phyloP scores from a whole-genome alignment of 2,329 filamentous ascomycete genomes.

The Podosphaera xanthii region DNA sequence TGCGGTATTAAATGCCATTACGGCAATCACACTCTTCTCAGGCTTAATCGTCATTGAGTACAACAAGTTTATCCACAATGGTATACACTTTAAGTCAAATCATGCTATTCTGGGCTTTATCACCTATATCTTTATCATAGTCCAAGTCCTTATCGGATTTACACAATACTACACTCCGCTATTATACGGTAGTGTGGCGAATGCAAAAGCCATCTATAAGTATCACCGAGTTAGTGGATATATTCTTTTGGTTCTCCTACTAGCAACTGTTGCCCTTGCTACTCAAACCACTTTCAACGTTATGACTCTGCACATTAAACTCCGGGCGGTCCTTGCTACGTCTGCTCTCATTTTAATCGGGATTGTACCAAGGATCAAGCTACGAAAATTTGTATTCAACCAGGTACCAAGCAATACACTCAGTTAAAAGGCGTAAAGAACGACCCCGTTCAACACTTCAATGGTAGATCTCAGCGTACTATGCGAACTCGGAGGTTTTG shows the following conservation, averaged over 20 bases:
- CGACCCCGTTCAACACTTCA: too few relatives aligned
- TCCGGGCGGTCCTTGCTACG: slow-evolving; percentile 53
- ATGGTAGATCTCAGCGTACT: too few relatives aligned
- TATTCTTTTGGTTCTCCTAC: slow-evolving; percentile 40
- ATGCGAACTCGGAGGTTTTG: too few relatives aligned
- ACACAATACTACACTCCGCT: slow-evolving; percentile 57
- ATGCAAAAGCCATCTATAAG: slow-evolving; percentile 70
- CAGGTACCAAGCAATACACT: too few relatives aligned
- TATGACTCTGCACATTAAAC: slow-evolving; percentile 43
- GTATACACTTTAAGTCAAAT: slow-evolving; percentile 52
- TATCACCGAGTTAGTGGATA: slow-evolving; percentile 71
- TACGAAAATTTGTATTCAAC: slow-evolving; percentile 49
- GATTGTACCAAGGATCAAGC: slow-evolving; percentile 55
- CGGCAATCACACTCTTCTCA: slow-evolving; percentile 27
- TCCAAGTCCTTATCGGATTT: slow-evolving; percentile 61
- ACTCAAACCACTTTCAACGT: slow-evolving; percentile 55
- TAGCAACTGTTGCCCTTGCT: slow-evolving; percentile 53
- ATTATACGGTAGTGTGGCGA: slow-evolving; percentile 56
- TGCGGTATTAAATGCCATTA: slow-evolving; percentile 41
- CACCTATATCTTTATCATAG: slow-evolving; percentile 43
- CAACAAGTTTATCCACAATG: slow-evolving; percentile 53
- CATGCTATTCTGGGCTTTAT: slow-evolving; percentile 69
- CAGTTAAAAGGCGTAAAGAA: too few relatives aligned
- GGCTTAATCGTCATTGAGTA: slow-evolving; percentile 54
- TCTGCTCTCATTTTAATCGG: slow-evolving; percentile 45